These are phyloP conservation scores for Stemphylium lycopersici DNA, from an alignment of 2,329 filamentous ascomycete genomes.

Conservation along the genomic window DNA sequence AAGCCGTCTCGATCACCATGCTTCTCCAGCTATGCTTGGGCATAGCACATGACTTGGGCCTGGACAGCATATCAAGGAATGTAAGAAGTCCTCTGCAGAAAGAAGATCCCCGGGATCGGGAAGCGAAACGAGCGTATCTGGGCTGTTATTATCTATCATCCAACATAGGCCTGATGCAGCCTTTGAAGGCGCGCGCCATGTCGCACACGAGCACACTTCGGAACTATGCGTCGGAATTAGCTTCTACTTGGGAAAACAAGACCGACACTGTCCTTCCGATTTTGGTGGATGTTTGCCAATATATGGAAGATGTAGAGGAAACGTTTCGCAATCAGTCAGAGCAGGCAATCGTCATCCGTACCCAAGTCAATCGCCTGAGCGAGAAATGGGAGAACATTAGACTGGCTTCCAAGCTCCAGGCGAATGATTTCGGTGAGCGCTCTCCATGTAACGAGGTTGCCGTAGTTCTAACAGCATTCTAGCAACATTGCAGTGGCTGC, in stretches of 20 bases:
- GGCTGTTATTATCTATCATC: constrained; percentile 45
- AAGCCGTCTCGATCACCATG: constrained; percentile 43
- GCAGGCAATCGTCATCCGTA: constrained; percentile 38
- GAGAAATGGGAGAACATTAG: constrained; percentile 44
- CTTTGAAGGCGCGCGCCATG: constrained; percentile 29
- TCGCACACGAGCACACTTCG: constrained; percentile 37
- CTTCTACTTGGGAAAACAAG: constrained; percentile 38
- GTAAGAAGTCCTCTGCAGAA: constrained; percentile 27
- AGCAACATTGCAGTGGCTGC: constrained; percentile 44
- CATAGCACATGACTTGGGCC: constrained; percentile 39
- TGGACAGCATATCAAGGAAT: constrained; percentile 34
- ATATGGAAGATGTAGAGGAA: constrained; percentile 45
- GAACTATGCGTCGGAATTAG: constrained; percentile 41
- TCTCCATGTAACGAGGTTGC: not conserved
- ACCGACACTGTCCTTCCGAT: constrained; percentile 39
- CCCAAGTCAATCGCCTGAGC: constrained; percentile 41
- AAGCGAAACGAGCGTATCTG: constrained; percentile 44
- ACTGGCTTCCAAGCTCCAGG: constrained; percentile 35
- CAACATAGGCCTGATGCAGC: constrained; percentile 36
- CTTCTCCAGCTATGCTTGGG: constrained; percentile 43
- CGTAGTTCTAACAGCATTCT: constrained; percentile 12
- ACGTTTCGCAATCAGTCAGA: constrained; percentile 37
- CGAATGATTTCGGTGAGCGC: constrained; percentile 40
- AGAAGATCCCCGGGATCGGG: constrained; percentile 32
- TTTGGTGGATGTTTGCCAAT: constrained; percentile 42